phyloP scores from a whole-genome alignment of 2,329 filamentous ascomycete genomes.

The Calonectria pteridis region DNA sequence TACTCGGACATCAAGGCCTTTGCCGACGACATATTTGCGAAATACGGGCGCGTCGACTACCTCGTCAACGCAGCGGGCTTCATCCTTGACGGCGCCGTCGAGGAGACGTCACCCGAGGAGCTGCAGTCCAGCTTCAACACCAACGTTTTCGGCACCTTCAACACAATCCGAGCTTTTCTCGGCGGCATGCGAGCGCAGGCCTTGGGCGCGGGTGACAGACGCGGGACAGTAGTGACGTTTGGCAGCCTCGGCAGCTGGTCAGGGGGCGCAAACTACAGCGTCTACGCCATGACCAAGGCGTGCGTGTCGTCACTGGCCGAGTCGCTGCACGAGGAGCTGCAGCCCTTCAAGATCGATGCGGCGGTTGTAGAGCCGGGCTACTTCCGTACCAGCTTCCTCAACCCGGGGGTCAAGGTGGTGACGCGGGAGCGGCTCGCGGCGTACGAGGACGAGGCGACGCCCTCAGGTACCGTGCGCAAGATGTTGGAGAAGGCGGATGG shows the following conservation, averaged over 20 bases:
- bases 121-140: constrained; percentile 59
- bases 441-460: constrained; percentile 47
- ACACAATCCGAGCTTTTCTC: constrained; percentile 61
- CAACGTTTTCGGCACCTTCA: constrained; percentile 66
- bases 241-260: constrained; percentile 61
- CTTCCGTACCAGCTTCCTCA: constrained; percentile 65
- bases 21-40: constrained; percentile 48
- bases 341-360: constrained; percentile 58
- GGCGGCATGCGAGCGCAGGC: constrained; percentile 59
- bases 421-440: constrained; percentile 48
- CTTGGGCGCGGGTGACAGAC: constrained; percentile 38
- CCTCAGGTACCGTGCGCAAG: constrained; percentile 45
- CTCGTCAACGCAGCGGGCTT: constrained; percentile 63
- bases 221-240: constrained; percentile 56
- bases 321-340: constrained; percentile 57
- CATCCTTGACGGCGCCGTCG: constrained; percentile 56
- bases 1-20: constrained; percentile 51
- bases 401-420: constrained; percentile 45
- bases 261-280: constrained; percentile 52
- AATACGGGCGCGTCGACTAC: constrained; percentile 58
- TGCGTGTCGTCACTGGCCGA: constrained; percentile 60
- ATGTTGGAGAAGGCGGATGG: constrained; percentile 54
- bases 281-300: constrained; percentile 61
- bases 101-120: constrained; percentile 55
- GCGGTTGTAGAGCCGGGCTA: constrained; percentile 63